Percentiles rank a stretch among this genome's conserved stretches.
Evolutionary conservation across 176 grass and related monocot species (phyloP).

Genomic region (Tuctoria greenei): DNA sequence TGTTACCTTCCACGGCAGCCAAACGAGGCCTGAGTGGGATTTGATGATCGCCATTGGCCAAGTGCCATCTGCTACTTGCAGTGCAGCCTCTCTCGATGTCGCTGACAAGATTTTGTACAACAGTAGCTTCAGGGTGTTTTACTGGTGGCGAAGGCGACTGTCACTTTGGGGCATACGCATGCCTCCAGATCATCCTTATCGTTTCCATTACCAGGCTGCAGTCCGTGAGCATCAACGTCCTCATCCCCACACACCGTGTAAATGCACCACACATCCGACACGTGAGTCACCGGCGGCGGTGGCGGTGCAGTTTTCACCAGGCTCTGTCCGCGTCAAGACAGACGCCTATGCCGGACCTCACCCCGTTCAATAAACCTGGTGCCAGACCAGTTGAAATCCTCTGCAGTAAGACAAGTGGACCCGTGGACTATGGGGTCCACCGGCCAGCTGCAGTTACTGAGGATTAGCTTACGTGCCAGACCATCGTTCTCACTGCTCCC

Average conservation of each 20-base stretch:
- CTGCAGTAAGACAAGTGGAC: no score
- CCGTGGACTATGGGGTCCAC: no score
- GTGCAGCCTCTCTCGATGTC: neutral
- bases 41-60: neutral
- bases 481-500: constrained; percentile 30
- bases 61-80: neutral
- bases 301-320: neutral
- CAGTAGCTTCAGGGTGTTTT: neutral
- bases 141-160: neutral
- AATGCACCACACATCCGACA: neutral
- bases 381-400: no score
- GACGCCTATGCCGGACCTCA: constrained; percentile 35
- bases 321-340: neutral
- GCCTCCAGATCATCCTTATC: neutral
- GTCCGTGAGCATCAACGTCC: neutral
- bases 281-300: neutral
- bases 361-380: neutral
- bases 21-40: neutral
- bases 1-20: no score
- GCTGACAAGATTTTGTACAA: neutral
- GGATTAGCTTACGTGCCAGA: no score
- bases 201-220: neutral
- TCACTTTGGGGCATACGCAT: neutral
- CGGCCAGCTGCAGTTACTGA: no score
- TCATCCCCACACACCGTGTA: neutral